phyloP scores from a whole-genome alignment of 2,329 filamentous ascomycete genomes.

The Aspergillus pseudoglaucus region DNA sequence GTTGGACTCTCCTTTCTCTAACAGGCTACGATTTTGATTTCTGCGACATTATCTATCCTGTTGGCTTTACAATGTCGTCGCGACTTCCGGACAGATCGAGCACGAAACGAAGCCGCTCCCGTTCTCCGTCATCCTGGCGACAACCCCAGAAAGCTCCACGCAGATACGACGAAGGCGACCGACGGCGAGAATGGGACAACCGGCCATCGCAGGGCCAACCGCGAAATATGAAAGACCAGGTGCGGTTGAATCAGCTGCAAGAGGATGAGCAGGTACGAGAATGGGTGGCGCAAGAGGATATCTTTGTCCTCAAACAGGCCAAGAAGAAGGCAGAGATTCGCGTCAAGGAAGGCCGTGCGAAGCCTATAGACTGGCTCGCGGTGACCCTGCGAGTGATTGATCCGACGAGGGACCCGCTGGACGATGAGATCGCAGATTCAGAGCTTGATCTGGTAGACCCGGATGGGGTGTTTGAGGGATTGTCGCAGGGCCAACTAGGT shows the following conservation, averaged over 20 bases:
- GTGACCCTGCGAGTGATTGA: slow-evolving; percentile 88
- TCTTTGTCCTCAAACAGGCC: slow-evolving; percentile 90
- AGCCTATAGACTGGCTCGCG: slow-evolving; percentile 87
- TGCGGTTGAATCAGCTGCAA: slow-evolving; percentile 51
- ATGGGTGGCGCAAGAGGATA: slow-evolving; percentile 92
- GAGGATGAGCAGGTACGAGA: slow-evolving; percentile 71
- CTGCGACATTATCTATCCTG: too few species aligned
- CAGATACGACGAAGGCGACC: slow-evolving; percentile 25
- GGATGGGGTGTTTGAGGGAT: slow-evolving; percentile 67
- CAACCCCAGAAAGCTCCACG: slow-evolving; percentile 33
- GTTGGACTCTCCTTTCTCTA: not conserved
- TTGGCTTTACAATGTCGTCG: slow-evolving; percentile 23
- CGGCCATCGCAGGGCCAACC: slow-evolving; percentile 17
- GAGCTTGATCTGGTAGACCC: slow-evolving; percentile 78
- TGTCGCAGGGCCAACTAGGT: slow-evolving; percentile 60
- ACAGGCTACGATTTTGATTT: not conserved
- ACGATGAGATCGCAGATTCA: slow-evolving; percentile 72
- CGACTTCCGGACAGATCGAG: slow-evolving; percentile 26
- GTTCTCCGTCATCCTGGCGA: slow-evolving; percentile 36
- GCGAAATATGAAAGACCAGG: slow-evolving; percentile 38
- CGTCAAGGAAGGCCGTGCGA: slow-evolving; percentile 82
- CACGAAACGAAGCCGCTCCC: slow-evolving; percentile 36
- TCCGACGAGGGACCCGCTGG: slow-evolving; percentile 66
- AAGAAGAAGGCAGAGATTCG: slow-evolving; percentile 98
- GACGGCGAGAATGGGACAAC: slow-evolving; percentile 17